Conservation (phyloP, 306 rosid genomes). For the Vigna hirtella region DNA sequence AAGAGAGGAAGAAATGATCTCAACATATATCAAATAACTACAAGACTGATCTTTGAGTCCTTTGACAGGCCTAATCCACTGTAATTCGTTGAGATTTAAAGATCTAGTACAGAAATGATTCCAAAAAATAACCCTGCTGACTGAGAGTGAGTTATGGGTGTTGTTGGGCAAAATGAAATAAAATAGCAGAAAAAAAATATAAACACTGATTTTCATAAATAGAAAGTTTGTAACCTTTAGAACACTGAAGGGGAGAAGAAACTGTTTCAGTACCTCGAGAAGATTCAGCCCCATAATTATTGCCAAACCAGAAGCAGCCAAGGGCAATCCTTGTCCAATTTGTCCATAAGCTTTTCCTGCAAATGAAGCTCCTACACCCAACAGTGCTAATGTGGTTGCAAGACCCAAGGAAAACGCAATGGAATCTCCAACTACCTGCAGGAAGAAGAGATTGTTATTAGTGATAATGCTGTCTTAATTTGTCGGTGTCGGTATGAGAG, state of each 20-base stretch:
- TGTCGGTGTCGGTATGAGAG: background rate
- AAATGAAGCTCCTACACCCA: slow-evolving; percentile 90
- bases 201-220: background rate
- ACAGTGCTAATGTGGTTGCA: slow-evolving; percentile 89
- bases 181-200: background rate
- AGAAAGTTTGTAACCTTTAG: slow-evolving; percentile 5
- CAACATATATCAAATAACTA: slow-evolving; percentile 16
- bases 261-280: slow-evolving; percentile 67
- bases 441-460: slow-evolving; percentile 26
- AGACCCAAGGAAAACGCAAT: slow-evolving; percentile 92
- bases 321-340: slow-evolving; percentile 92
- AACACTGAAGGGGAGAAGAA: slow-evolving; percentile 5
- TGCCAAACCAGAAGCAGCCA: slow-evolving; percentile 95
- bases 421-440: slow-evolving; percentile 89
- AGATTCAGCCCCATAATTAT: slow-evolving; percentile 93
- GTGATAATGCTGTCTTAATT: background rate
- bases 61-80: slow-evolving; percentile 28
- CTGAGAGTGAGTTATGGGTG: slow-evolving; percentile 8
- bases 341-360: slow-evolving; percentile 99
- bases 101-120: slow-evolving; percentile 22
- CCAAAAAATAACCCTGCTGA: slow-evolving; percentile 27
- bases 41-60: background rate
- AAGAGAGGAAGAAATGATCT: background rate
- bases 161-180: background rate
- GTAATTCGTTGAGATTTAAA: slow-evolving; percentile 10